Evolutionary conservation across 1,284 basidiomycete genomes (phyloP).

Genomic region (Pseudozyma tsukubaensis): DNA sequence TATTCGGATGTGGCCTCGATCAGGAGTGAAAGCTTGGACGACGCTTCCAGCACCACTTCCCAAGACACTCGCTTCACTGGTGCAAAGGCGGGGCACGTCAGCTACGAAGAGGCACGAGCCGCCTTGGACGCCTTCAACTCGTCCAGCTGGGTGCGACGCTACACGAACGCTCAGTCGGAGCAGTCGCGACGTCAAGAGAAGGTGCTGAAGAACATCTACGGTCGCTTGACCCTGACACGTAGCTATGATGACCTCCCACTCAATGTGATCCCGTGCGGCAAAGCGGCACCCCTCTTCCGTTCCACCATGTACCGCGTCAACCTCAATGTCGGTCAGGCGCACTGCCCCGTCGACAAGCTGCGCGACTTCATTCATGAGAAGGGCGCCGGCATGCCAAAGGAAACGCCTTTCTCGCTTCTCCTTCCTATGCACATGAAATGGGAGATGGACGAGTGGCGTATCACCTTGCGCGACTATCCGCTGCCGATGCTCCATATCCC

Average conservation of each 20-base stretch:
- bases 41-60: conserved; percentile 20
- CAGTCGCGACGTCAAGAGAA: conserved; percentile 71
- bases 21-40: conserved; percentile 9
- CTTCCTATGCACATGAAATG: conserved; percentile 85
- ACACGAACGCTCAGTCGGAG: conserved; percentile 65
- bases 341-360: conserved; percentile 74
- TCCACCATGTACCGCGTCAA: conserved; percentile 75
- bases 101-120: conserved; percentile 76
- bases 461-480: conserved; percentile 80
- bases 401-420: conserved; percentile 82
- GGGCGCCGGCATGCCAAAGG: conserved; percentile 78
- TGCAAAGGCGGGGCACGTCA: conserved; percentile 17
- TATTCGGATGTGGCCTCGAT: conserved; percentile 9
- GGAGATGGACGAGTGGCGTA: conserved; percentile 75
- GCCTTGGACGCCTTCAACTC: conserved; percentile 81
- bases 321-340: conserved; percentile 76
- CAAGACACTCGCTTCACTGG: conserved; percentile 11
- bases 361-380: conserved; percentile 79
- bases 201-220: conserved; percentile 66
- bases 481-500: conserved; percentile 72
- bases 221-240: conserved; percentile 37
- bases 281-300: conserved; percentile 82
- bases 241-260: conserved; percentile 70
- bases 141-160: conserved; percentile 77
- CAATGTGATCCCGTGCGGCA: conserved; percentile 70